Conservation (phyloP, 805 yeast genomes). For the Saturnispora sanitii region DNA sequence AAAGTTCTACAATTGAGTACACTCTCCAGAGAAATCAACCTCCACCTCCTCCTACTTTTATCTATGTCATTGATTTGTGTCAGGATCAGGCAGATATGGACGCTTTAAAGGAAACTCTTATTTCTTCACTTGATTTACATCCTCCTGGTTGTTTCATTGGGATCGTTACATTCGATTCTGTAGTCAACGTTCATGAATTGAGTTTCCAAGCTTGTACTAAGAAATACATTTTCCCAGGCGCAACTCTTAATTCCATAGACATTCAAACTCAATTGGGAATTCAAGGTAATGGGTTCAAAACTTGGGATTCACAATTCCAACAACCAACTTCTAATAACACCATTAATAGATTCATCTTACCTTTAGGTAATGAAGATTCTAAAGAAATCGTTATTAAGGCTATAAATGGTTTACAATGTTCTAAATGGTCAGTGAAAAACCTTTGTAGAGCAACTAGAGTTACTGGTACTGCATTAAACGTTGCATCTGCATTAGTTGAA, state of each 20-base stretch:
- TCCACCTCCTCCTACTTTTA: constrained; percentile 77
- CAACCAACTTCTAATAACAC: constrained; percentile 21
- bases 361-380: constrained; percentile 34
- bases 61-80: constrained; percentile 80
- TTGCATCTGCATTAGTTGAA: constrained; percentile 76
- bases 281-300: constrained; percentile 27
- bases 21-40: constrained; percentile 49
- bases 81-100: constrained; percentile 81
- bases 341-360: constrained; percentile 28
- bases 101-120: constrained; percentile 72
- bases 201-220: constrained; percentile 53
- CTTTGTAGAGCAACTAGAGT: constrained; percentile 83
- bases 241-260: constrained; percentile 48
- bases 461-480: constrained; percentile 84
- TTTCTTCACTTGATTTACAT: constrained; percentile 62
- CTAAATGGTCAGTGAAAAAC: constrained; percentile 72
- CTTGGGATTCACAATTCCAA: constrained; percentile 35
- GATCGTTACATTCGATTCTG: constrained; percentile 79
- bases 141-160: constrained; percentile 91
- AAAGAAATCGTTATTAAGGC: constrained; percentile 76
- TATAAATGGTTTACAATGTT: constrained; percentile 57
- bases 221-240: constrained; percentile 80
- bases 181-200: constrained; percentile 82
- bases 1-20: constrained; percentile 75
- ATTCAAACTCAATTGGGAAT: constrained; percentile 31